Conservation (phyloP, 2,329 filamentous ascomycete species). For the Fusarium irregulare region DNA sequence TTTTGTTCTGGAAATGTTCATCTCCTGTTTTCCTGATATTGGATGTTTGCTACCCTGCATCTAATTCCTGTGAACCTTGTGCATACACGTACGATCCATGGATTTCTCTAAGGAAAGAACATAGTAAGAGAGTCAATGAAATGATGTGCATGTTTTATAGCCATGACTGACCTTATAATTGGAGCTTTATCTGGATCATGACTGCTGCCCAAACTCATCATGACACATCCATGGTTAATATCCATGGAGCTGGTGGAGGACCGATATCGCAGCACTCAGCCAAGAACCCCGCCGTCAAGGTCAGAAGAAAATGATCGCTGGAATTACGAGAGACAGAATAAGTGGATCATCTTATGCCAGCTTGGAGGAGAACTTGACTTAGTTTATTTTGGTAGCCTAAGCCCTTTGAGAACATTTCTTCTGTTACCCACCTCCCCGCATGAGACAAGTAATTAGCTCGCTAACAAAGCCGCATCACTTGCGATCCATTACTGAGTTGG, state of each 20-base stretch:
- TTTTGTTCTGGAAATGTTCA: neutral
- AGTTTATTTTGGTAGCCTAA: neutral
- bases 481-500: constrained; percentile 5
- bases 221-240: neutral
- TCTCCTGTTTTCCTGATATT: neutral
- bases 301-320: neutral
- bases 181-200: neutral
- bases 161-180: neutral
- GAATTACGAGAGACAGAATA: neutral
- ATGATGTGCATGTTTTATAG: neutral
- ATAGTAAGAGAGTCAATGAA: neutral
- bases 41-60: neutral
- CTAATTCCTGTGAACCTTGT: neutral
- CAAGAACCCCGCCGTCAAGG: neutral
- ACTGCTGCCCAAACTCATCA: neutral
- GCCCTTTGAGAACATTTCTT: neutral
- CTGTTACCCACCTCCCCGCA: constrained; percentile 30
- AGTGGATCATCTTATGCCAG: neutral
- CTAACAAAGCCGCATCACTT: constrained; percentile 19
- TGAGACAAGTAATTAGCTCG: constrained; percentile 19
- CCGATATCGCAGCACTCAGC: neutral
- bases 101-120: neutral
- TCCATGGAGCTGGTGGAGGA: neutral
- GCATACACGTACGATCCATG: neutral
- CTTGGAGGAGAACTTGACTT: neutral